Evolutionary conservation across 2,329 filamentous ascomycete species (phyloP), one percentile per base, ranked within the genome.

Genomic region (Cordyceps javanica): DNA sequence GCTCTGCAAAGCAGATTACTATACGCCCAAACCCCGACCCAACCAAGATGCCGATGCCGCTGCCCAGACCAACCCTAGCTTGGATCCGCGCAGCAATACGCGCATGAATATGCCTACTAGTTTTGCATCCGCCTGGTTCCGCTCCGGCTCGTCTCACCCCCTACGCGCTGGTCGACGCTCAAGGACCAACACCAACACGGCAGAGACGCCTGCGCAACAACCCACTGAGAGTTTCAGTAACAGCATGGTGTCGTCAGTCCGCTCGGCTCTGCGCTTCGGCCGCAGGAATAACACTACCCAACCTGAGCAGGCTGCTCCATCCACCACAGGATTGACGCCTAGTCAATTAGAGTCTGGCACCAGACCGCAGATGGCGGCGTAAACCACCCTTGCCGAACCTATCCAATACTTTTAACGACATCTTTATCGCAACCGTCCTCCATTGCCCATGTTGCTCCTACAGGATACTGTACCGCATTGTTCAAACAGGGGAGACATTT

Each of bases 1-100:
- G 6, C 85, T 99, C 7, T 99, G 94, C 79, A 99, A 99, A 75
- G 90, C 93, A 41, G 94, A 99, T 69, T 99, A 97, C 72, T 97
- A 96, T 71, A 87, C 91, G 3, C 93, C 94, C 0, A 97, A 97
- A 74, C 90, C 91, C 52, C 88, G 91, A 16, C 79, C 89, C 3
- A 69, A 71, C 10, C 71, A 75, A 11, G 71, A 75, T 14, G 76
- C 77, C 34, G 72, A 73, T 25, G 73, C 72, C 36, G 61, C 68
- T 13, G 68, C 70, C 23, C 53, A 55, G 28, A 25, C 59, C 23
- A 64, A 64, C 46, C 28, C 57, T 13, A 66, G 60, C 38, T 65
- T 72, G 26, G 69, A 71, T 42, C 62, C 73, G 38, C 72, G 74
- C 34, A 72, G 68, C 51, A 75, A 75, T 50, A 69, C 70, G 2